phyloP scores from a whole-genome alignment of 768 basidiomycete species.

The Russula vinacea region DNA sequence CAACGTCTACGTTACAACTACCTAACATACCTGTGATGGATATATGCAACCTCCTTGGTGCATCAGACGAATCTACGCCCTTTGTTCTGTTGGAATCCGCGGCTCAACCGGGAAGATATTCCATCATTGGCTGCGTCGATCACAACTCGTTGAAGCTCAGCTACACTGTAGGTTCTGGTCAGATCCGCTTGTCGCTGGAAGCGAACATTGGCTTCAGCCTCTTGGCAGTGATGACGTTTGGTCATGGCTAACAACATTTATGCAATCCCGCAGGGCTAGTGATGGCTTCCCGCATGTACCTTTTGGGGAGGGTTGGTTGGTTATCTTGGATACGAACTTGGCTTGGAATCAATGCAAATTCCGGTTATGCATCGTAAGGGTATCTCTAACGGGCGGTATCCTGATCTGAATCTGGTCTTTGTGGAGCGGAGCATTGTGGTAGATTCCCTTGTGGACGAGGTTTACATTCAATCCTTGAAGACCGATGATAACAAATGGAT shows the following conservation, averaged over 20 bases:
- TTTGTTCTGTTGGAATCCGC: constrained; percentile 78
- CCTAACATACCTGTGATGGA: constrained; percentile 43
- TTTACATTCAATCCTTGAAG: constrained; percentile 64
- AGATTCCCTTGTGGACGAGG: constrained; percentile 48
- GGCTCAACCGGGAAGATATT: constrained; percentile 67
- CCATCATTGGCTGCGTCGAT: constrained; percentile 64
- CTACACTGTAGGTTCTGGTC: constrained; percentile 50
- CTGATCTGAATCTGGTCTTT: constrained; percentile 73
- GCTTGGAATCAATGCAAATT: constrained; percentile 53
- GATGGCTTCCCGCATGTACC: constrained; percentile 51
- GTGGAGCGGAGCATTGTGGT: constrained; percentile 76
- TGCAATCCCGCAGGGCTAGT: constrained; percentile 48
- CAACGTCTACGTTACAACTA: constrained; percentile 39
- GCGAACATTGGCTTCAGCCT: constrained; percentile 38
- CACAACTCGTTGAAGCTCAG: constrained; percentile 55
- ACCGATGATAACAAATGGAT: constrained; percentile 63
- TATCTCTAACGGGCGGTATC: constrained; percentile 43
- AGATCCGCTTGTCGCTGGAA: constrained; percentile 47
- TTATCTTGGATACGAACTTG: constrained; percentile 76
- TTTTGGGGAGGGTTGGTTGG: constrained; percentile 87
- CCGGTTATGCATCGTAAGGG: constrained; percentile 37
- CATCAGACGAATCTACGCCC: constrained; percentile 51
- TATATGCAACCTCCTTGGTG: constrained; percentile 64
- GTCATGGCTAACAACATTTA: constrained; percentile 72
- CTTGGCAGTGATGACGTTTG: constrained; percentile 59